A percentile compares a stretch with the other conserved stretches of the same genome.
Evolutionary conservation across 371 early-diverging fungal genomes (phyloP).

Genomic region (Sporodiniella umbellata): DNA sequence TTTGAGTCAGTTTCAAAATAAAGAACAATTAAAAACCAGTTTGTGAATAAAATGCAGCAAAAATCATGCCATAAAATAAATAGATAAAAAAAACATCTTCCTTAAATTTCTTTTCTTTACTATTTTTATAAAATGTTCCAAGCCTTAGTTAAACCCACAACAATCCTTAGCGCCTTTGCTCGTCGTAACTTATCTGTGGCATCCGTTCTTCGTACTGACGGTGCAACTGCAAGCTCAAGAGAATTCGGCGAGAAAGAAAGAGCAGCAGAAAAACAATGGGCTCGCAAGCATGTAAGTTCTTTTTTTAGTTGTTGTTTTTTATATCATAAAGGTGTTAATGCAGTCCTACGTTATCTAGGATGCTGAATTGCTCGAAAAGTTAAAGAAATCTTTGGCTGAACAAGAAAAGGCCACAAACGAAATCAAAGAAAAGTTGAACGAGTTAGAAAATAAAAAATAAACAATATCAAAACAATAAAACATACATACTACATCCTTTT

Average conservation of each 20-base stretch:
- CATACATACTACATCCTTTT: too few species aligned
- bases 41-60: too few species aligned
- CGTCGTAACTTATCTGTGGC: too few species aligned
- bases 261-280: slow-evolving; percentile 26
- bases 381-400: slow-evolving; percentile 8
- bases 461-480: too few species aligned
- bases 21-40: too few species aligned
- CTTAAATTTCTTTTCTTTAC: too few species aligned
- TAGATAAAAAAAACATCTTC: too few species aligned
- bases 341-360: slow-evolving; percentile 7
- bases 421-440: slow-evolving; percentile 22
- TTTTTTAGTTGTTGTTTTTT: neutral
- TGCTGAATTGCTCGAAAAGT: slow-evolving; percentile 13
- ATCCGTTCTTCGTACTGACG: slow-evolving; percentile 14
- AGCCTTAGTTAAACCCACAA: too few species aligned
- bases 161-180: too few species aligned
- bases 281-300: slow-evolving; percentile 18
- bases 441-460: slow-evolving; percentile 13
- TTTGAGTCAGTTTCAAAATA: too few species aligned
- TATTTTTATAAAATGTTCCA: too few species aligned
- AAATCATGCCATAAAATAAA: too few species aligned
- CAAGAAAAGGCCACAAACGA: slow-evolving; percentile 7
- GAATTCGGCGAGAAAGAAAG: slow-evolving; percentile 21
- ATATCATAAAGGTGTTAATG: neutral
- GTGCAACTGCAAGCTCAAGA: slow-evolving; percentile 13